Base-by-base conservation (phyloP, 1,139 yeast species). In the Lodderomyces orthopsilosis region DNA sequence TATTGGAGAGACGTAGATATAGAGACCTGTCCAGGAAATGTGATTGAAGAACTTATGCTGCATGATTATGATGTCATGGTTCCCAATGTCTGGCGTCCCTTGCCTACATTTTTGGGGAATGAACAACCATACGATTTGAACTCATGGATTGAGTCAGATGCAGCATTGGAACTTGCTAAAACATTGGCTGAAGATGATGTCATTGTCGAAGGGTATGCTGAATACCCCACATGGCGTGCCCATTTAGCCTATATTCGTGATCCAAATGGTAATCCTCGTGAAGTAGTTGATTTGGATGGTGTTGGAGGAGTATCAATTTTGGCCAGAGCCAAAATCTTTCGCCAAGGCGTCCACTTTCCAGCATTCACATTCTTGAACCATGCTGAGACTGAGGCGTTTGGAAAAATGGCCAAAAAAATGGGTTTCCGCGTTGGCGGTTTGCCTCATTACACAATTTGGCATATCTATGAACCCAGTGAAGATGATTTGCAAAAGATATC, bases 1-100 rank as follows among this genome's bases (percentile, higher is more conserved):
- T 85, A 87, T 59, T 89, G 96, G 96, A 75, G 96, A 63, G 96
- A 89, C 61, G 96, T 82, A 2, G 96, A 89, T 60, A 83, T 89
- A 44, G 95, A 87, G 55, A 77, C 88, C 22, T 81, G 88, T 54
- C 95, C 95, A 0, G 86, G 88, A 14, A 73, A 84, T 37, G 84
- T 89, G 38, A 78, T 89, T 51, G 86, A 89, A 61, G 87, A 81
- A 57, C 70, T 89, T 62, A 88, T 88, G 90, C 75, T 77, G 51
- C 73, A 66, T 48, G 79, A 82, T 53, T 84, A 76, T 55, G 96
- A 89, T 59, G 87, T 89, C 12, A 75, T 89, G 63, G 95, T 88
- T 9, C 96, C 96, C 12, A 89, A 88, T 58, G 93, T 87, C 39
- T 88, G 95, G 95, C 73, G 96, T 66, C 93, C 94, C 36, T 68